phyloP scores from a whole-genome alignment of 2,329 filamentous ascomycete species.

The Periconia sp. region DNA sequence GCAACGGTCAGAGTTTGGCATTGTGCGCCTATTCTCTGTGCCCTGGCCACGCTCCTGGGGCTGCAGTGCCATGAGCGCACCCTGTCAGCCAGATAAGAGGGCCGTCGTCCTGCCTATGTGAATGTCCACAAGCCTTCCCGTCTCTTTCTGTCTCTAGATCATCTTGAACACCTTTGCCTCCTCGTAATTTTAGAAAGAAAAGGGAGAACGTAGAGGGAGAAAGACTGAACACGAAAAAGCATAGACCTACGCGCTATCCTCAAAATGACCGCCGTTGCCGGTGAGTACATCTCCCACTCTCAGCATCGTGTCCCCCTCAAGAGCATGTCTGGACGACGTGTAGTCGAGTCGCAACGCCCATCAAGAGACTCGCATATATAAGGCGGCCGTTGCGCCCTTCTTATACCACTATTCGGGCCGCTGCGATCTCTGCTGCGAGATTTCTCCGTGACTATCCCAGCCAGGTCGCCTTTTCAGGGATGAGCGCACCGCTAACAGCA shows the following conservation, averaged over 20 bases:
- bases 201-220: neutral
- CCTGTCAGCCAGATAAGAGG: conserved; percentile 11
- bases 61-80: conserved; percentile 2
- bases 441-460: conserved; percentile 11
- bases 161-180: neutral
- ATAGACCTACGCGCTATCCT: conserved; percentile 5
- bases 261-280: conserved; percentile 11
- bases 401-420: conserved; percentile 13
- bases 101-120: neutral
- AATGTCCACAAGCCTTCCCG: conserved; percentile 1
- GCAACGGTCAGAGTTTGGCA: conserved; percentile 13
- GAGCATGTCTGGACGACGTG: conserved; percentile 6
- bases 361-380: conserved; percentile 6
- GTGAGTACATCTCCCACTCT: neutral
- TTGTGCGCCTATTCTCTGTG: neutral
- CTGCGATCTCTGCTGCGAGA: conserved; percentile 4
- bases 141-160: neutral
- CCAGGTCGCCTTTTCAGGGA: conserved; percentile 13
- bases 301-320: neutral
- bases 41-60: neutral
- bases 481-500: conserved; percentile 20
- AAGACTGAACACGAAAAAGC: conserved; percentile 2
- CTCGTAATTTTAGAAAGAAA: neutral
- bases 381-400: conserved; percentile 7
- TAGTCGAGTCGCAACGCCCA: conserved; percentile 7